phyloP scores from a whole-genome alignment of 106 monocot species.

The Chionographis japonica region DNA sequence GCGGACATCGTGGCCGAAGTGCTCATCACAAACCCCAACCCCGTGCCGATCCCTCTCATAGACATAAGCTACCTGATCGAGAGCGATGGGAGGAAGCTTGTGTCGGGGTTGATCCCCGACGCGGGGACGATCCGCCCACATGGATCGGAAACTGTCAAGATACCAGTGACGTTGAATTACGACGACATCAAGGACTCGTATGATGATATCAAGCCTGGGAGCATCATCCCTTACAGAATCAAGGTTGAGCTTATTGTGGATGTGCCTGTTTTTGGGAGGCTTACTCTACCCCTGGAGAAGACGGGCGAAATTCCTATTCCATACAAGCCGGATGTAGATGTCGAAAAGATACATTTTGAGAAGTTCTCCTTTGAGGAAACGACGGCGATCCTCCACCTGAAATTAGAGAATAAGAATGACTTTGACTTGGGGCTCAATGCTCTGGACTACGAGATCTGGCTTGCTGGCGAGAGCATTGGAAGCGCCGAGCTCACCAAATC shows the following conservation, averaged over 20 bases:
- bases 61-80: constrained; percentile 44
- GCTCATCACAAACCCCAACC: constrained; percentile 43
- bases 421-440: constrained; percentile 24
- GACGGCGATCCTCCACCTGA: constrained; percentile 24
- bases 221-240: constrained; percentile 57
- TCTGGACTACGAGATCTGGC: constrained; percentile 23
- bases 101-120: constrained; percentile 50
- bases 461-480: constrained; percentile 20
- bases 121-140: constrained; percentile 46
- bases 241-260: constrained; percentile 57
- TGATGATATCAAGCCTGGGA: constrained; percentile 54
- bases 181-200: constrained; percentile 43
- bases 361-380: constrained; percentile 33
- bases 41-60: constrained; percentile 41
- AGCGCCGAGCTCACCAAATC: constrained; percentile 8
- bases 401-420: constrained; percentile 28
- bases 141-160: constrained; percentile 50
- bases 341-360: constrained; percentile 20
- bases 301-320: constrained; percentile 32
- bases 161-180: constrained; percentile 33
- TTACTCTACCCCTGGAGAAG: constrained; percentile 72
- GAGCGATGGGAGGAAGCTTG: constrained; percentile 42
- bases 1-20: constrained; percentile 36
- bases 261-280: constrained; percentile 55
- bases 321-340: constrained; percentile 16